Evolutionary conservation across 1,284 basidiomycete species (phyloP), one percentile per base, ranked within the genome.

Genomic region (Moniliella sp.): DNA sequence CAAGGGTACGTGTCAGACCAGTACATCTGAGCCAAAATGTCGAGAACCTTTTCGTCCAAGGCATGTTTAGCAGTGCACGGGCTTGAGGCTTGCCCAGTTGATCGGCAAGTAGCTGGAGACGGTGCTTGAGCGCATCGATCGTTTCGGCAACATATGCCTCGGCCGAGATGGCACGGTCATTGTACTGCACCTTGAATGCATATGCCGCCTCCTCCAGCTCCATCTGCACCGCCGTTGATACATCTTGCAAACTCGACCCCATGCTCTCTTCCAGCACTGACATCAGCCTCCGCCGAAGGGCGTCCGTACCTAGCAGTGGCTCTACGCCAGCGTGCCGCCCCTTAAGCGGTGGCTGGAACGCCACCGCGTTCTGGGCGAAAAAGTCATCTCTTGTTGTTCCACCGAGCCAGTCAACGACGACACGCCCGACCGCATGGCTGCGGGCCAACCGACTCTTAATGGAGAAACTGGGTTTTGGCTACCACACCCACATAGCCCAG

Each of bases 101-200:
- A 12, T 70, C 62, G 0, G 78, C 78, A 50, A 77, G 78, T 27
- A 82, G 75, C 50, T 78, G 81, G 69, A 99, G 88, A 28, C 78
- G 74, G 0, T 73, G 70, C 64, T 99, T 97, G 46, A 97, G 72
- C 5, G 71, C 67, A 53, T 97, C 88, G 64, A 94, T 76, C 2
- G 83, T 84, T 64, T 97, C 91, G 11, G 88, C 86, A 31, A 94
- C 82, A 57, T 99, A 99, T 2, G 80, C 84, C 61, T 99, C 91
- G 8, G 91, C 75, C 0, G 80, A 79, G 46, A 94, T 80, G 15
- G 78, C 72, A 13, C 83, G 74, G 63, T 99, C 91, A 58, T 99
- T 97, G 68, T 97, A 99, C 62, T 94, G 83, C 0, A 97, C 86
- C 63, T 99, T 99, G 72, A 97, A 97, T 62, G 94, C 86, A 62